Percentiles rank a stretch among this genome's conserved stretches.
These are phyloP conservation scores for Moniliella sp. DNA, from an alignment of 1,284 basidiomycete genomes.

Conservation along the genomic window DNA sequence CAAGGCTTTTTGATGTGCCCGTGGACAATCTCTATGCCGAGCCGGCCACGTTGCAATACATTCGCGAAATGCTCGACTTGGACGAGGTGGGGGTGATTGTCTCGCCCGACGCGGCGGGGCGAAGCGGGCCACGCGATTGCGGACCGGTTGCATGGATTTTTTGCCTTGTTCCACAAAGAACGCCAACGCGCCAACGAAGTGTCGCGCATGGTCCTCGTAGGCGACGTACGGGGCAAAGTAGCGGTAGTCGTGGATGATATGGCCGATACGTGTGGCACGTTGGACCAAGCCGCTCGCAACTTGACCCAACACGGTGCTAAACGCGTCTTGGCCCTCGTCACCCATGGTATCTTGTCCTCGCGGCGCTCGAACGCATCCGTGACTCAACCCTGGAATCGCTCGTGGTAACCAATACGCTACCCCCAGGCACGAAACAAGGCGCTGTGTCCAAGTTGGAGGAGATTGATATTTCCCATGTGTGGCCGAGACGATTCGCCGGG, in stretches of 20 bases:
- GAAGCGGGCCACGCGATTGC: slow-evolving; percentile 83
- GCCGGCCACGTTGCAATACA: slow-evolving; percentile 36
- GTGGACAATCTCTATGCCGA: slow-evolving; percentile 54
- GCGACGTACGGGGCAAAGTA: slow-evolving; percentile 77
- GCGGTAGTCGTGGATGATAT: slow-evolving; percentile 93
- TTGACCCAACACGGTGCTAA: slow-evolving; percentile 69
- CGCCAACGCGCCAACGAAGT: no score
- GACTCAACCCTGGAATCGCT: slow-evolving; percentile 55
- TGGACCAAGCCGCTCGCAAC: slow-evolving; percentile 61
- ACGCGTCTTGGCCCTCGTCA: slow-evolving; percentile 70
- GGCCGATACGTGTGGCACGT: slow-evolving; percentile 81
- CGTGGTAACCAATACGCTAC: slow-evolving; percentile 66
- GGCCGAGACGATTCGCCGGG: slow-evolving; percentile 81
- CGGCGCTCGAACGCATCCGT: slow-evolving; percentile 55
- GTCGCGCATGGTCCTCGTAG: slow-evolving; percentile 86
- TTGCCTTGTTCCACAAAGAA: slow-evolving; percentile 86
- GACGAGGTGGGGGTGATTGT: slow-evolving; percentile 73
- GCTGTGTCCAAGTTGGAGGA: slow-evolving; percentile 43
- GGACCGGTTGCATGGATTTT: slow-evolving; percentile 85
- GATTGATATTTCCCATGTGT: slow-evolving; percentile 71
- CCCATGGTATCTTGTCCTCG: slow-evolving; percentile 75
- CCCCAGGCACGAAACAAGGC: slow-evolving; percentile 43
- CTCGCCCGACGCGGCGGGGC: slow-evolving; percentile 88
- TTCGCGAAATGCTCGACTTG: slow-evolving; percentile 73
- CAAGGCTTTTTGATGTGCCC: slow-evolving; percentile 98